A percentile compares a stretch with the other conserved stretches of the same genome.
Evolutionary conservation across 2,329 filamentous ascomycete genomes (phyloP).

Genomic region (Corinectria fuckeliana): DNA sequence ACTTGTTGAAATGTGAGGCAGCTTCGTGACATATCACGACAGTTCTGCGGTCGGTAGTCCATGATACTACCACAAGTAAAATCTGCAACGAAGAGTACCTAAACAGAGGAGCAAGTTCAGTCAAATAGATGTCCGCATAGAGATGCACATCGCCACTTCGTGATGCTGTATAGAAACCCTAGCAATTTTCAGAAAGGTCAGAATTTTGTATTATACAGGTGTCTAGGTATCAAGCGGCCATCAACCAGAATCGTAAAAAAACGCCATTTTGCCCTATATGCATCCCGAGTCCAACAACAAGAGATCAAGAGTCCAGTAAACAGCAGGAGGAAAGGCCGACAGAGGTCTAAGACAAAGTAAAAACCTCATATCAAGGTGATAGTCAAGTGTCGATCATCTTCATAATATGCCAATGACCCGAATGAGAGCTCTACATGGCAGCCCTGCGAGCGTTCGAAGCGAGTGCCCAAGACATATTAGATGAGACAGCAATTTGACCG

Average conservation of each 20-base stretch:
- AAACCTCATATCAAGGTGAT: too few species aligned
- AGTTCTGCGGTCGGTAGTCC: too few species aligned
- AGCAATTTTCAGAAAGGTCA: not conserved
- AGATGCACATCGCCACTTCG: not conserved
- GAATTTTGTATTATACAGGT: slow-evolving; percentile 16
- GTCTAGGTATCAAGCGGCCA: slow-evolving; percentile 24
- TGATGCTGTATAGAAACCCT: not conserved
- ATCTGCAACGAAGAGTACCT: too few species aligned
- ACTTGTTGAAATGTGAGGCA: not conserved
- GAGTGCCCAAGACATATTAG: not conserved
- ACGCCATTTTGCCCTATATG: slow-evolving; percentile 16
- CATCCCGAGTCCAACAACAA: not conserved
- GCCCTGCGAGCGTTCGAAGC: not conserved
- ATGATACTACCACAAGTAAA: too few species aligned
- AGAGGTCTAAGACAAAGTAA: not conserved
- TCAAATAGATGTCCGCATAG: not conserved
- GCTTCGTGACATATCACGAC: too few species aligned
- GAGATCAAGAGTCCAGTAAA: not conserved
- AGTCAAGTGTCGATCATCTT: not conserved
- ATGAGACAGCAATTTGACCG: not conserved
- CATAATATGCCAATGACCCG: not conserved
- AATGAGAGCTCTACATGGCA: not conserved
- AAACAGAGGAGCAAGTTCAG: too few species aligned
- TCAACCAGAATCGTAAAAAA: slow-evolving; percentile 15
- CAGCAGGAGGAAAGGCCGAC: not conserved